A percentile compares a stretch with the other conserved stretches of the same genome.
Evolutionary conservation across 108 stramenopile species (phyloP).

Genomic region (Pseudonitzschia multistriata): DNA sequence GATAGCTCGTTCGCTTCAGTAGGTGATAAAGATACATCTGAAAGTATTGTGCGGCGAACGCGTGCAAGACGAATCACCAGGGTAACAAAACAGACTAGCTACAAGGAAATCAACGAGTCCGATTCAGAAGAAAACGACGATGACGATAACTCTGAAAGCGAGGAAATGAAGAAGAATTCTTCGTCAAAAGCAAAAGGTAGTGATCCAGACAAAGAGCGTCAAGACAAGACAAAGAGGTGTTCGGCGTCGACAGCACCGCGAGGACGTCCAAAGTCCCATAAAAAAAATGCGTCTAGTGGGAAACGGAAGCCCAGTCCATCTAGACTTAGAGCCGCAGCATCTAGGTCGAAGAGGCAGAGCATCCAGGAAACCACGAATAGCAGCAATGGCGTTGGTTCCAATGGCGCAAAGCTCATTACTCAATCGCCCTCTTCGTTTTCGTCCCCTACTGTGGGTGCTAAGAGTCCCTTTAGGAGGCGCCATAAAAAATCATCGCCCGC

Average conservation of each 20-base stretch:
- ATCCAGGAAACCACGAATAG: too few species aligned
- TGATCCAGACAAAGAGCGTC: too few species aligned
- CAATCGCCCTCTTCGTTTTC: background rate
- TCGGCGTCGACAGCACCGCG: too few species aligned
- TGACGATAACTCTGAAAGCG: background rate
- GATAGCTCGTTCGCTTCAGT: background rate
- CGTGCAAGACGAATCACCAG: background rate
- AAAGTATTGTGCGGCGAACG: background rate
- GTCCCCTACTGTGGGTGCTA: background rate
- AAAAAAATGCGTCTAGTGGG: background rate
- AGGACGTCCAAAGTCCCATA: background rate
- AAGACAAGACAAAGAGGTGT: too few species aligned
- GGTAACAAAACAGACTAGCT: background rate
- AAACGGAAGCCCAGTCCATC: background rate
- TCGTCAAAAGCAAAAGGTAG: slow-evolving; percentile 4
- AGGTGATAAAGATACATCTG: background rate
- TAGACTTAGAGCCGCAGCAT: too few species aligned
- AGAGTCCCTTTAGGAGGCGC: slow-evolving; percentile 16
- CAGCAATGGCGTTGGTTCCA: background rate
- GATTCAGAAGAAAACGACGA: too few species aligned
- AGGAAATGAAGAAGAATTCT: background rate
- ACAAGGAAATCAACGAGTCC: too few species aligned
- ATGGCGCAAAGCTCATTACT: background rate
- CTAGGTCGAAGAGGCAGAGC: too few species aligned
- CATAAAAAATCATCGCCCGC: background rate